phyloP scores from a whole-genome alignment of 345 rosid genomes.

The thale cress (Arabidopsis thaliana) region TAIR10.1 NC_003074.8:20703001-20703500 shows the following conservation, averaged over 20 bases:
- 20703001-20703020: background rate
- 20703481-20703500: background rate
- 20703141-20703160: slow-evolving; percentile 26
- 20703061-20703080: background rate
- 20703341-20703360: slow-evolving; percentile 4
- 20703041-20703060: background rate
- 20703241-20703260: slow-evolving; percentile 44
- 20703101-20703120: slow-evolving; percentile 14
- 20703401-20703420: background rate
- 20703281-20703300: background rate
- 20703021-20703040: background rate
- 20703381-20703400: slow-evolving; percentile 25
- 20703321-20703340: slow-evolving; percentile 9
- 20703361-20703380: slow-evolving; percentile 27
- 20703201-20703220: slow-evolving; percentile 10
- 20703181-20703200: background rate
- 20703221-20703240: slow-evolving; percentile 19
- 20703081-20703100: background rate
- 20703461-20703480: slow-evolving; percentile 2
- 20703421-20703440: slow-evolving; percentile 17
- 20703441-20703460: slow-evolving; percentile 1
- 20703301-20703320: slow-evolving; percentile 17
- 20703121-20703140: background rate
- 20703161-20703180: background rate
- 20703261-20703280: slow-evolving; percentile 44